A percentile compares a stretch with the other conserved stretches of the same genome.
Conservation (phyloP, 148 eudicot genomes). For the Chenopodium formosanum region DNA sequence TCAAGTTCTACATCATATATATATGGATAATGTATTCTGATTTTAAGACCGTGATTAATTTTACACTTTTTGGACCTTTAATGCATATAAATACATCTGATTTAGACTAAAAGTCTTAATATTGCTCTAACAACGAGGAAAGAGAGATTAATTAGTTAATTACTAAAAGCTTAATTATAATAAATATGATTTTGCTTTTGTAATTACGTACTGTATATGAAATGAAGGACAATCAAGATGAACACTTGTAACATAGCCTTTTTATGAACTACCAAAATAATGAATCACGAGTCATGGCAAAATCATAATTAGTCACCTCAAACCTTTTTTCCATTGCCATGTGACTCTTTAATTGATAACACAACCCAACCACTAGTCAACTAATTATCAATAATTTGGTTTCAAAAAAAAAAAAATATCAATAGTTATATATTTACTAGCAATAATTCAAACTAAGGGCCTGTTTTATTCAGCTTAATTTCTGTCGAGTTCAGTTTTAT, state of each 20-base stretch:
- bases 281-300: slow-evolving; percentile 1
- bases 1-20: no score
- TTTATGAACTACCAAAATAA: not conserved
- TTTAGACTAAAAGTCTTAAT: not conserved
- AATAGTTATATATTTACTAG: not conserved
- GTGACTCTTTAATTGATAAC: slow-evolving; percentile 16
- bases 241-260: not conserved
- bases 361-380: slow-evolving; percentile 14
- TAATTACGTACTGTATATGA: not conserved
- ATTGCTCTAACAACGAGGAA: not conserved
- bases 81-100: no score
- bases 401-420: not conserved
- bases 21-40: no score
- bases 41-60: no score
- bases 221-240: not conserved
- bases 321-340: not conserved
- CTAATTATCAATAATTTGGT: not conserved
- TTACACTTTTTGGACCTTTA: no score
- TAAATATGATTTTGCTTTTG: not conserved
- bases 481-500: no score
- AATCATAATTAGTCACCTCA: slow-evolving; percentile 25
- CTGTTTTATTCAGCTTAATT: no score
- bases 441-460: not conserved
- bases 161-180: not conserved
- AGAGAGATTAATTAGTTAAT: not conserved